Conservation (phyloP, 257 asterid genomes). For the Solanum bulbocastanum region DNA sequence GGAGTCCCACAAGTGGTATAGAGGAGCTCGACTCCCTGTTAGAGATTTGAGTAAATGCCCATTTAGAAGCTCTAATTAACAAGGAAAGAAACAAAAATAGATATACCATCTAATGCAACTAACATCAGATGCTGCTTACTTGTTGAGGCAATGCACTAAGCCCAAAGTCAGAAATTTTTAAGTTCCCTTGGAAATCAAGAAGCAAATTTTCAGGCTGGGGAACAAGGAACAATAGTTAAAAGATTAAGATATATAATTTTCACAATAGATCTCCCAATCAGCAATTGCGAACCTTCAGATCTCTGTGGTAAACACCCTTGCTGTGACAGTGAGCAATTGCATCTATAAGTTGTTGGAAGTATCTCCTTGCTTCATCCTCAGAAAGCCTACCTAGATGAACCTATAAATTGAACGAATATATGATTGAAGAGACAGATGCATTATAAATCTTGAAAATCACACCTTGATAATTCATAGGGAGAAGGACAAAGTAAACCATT, state of each 20-base stretch:
- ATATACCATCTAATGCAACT: neutral
- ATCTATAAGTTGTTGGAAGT: slow-evolving; percentile 93
- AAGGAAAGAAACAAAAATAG: neutral
- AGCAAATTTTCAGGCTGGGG: slow-evolving; percentile 93
- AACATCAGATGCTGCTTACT: slow-evolving; percentile 28
- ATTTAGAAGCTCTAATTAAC: neutral
- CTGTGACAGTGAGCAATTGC: slow-evolving; percentile 84
- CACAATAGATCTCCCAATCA: slow-evolving; percentile 3
- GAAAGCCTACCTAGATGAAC: slow-evolving; percentile 68
- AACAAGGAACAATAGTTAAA: slow-evolving; percentile 7
- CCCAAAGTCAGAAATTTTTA: slow-evolving; percentile 96
- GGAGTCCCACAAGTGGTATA: slow-evolving; percentile 98
- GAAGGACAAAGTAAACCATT: neutral
- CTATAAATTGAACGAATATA: slow-evolving; percentile 26
- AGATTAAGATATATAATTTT: neutral
- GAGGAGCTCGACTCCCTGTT: slow-evolving; percentile 88
- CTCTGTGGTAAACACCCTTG: slow-evolving; percentile 94
- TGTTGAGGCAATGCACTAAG: slow-evolving; percentile 82
- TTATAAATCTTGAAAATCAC: neutral
- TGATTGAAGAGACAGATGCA: neutral
- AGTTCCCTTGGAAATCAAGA: slow-evolving; percentile 73
- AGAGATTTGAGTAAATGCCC: slow-evolving; percentile 2
- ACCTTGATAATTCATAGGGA: neutral
- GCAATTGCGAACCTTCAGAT: slow-evolving; percentile 56
- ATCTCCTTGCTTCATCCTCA: slow-evolving; percentile 70